Conservation (phyloP, 176 grass and related monocot genomes). For the Otatea glauca region DNA sequence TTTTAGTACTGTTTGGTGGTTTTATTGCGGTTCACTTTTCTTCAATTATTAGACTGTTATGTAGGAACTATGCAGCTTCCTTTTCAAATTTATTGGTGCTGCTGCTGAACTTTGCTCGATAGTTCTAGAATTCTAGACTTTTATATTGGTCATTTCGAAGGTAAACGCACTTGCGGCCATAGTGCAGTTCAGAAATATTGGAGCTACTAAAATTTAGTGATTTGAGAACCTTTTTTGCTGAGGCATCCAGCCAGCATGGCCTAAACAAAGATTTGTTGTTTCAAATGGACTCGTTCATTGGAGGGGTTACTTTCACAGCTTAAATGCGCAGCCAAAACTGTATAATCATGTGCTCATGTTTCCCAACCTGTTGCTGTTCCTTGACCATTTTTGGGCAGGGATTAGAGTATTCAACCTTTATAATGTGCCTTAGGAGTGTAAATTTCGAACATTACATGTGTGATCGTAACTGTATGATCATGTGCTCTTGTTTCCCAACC, state of each 20-base stretch:
- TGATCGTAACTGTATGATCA: background rate
- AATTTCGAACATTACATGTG: background rate
- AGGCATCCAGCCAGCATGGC: background rate
- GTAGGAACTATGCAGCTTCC: background rate
- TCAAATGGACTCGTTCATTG: background rate
- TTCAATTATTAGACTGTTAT: too few species aligned
- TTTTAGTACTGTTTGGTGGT: background rate
- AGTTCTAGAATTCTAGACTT: background rate
- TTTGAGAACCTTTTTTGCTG: background rate
- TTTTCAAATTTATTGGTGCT: constrained; percentile 21
- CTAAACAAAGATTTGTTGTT: background rate
- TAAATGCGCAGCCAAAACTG: background rate
- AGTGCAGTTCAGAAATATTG: background rate
- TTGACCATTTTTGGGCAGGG: background rate
- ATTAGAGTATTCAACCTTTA: constrained; percentile 3
- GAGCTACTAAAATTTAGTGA: background rate
- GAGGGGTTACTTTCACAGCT: constrained; percentile 16
- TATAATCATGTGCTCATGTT: background rate
- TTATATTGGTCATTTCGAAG: background rate
- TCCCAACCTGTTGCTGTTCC: background rate
- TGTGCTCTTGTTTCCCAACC: background rate
- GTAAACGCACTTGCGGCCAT: background rate
- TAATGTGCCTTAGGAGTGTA: constrained; percentile 5
- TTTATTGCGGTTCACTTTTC: background rate
- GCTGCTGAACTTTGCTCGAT: background rate